Evolutionary conservation across 768 basidiomycete genomes (phyloP).

Genomic region (Lepiota brunneoincarnata): DNA sequence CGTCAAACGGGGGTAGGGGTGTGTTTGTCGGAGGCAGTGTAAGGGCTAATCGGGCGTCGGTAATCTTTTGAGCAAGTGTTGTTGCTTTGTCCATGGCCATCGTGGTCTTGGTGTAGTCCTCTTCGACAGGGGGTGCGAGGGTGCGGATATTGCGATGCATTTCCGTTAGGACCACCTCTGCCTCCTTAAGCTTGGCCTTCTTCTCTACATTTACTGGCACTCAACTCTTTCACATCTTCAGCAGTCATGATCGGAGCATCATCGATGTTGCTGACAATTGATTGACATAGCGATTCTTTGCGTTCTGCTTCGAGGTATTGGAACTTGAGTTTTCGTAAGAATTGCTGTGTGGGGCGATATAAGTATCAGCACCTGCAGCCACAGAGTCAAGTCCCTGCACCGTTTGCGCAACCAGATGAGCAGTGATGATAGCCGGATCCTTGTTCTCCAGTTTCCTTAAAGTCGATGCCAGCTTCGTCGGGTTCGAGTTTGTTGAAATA

Average conservation of each 20-base stretch:
- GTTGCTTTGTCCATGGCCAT: constrained; percentile 51
- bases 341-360: constrained; percentile 44
- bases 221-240: constrained; percentile 72
- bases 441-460: constrained; percentile 37
- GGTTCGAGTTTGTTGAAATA: constrained; percentile 36
- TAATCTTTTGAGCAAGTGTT: constrained; percentile 68
- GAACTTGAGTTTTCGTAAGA: constrained; percentile 81
- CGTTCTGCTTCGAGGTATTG: constrained; percentile 89
- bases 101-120: constrained; percentile 62
- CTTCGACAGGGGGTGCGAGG: constrained; percentile 66
- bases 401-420: constrained; percentile 57
- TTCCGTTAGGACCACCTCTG: constrained; percentile 61
- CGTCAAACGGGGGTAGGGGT: constrained; percentile 80
- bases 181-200: constrained; percentile 63
- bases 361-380: not conserved
- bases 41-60: constrained; percentile 78
- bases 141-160: constrained; percentile 60
- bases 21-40: constrained; percentile 78
- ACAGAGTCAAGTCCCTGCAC: constrained; percentile 34
- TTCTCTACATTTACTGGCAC: constrained; percentile 59
- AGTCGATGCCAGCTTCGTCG: constrained; percentile 33
- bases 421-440: constrained; percentile 56
- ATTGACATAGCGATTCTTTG: constrained; percentile 85
- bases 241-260: constrained; percentile 80
- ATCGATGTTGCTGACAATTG: constrained; percentile 80